phyloP scores from a whole-genome alignment of 2,329 filamentous ascomycete genomes.

The Macrophomina phaseolina region DNA sequence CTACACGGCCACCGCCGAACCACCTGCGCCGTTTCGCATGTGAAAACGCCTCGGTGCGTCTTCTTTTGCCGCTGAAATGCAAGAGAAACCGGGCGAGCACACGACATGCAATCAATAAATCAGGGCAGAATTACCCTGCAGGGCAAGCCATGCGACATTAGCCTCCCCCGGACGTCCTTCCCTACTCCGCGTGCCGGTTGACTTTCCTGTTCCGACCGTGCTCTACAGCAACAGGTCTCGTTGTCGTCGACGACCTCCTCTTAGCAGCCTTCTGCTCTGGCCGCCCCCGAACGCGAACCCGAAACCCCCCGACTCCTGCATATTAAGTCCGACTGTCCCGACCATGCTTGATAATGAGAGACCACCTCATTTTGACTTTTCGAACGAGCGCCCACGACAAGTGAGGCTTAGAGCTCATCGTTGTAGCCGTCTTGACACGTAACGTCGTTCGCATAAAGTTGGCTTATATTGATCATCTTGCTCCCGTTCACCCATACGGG shows the following conservation, averaged over 20 bases:
- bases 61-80: not conserved
- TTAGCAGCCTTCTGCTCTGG: not conserved
- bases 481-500: slow-evolving; percentile 9
- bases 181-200: slow-evolving; percentile 12
- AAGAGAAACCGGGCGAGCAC: not conserved
- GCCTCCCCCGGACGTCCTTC: not conserved
- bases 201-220: slow-evolving; percentile 6
- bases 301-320: not conserved
- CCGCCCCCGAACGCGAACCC: slow-evolving; percentile 11
- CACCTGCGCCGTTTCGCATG: slow-evolving; percentile 4
- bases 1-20: not conserved
- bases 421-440: slow-evolving; percentile 12
- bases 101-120: slow-evolving; percentile 1
- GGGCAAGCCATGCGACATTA: slow-evolving; percentile 17
- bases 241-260: no score
- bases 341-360: not conserved
- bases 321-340: slow-evolving; percentile 7
- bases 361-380: slow-evolving; percentile 3
- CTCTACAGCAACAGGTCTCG: not conserved
- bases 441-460: slow-evolving; percentile 24
- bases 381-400: not conserved
- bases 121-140: not conserved
- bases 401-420: slow-evolving; percentile 16
- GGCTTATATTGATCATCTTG: slow-evolving; percentile 22
- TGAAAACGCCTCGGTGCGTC: slow-evolving; percentile 7